These are phyloP conservation scores for Boletus rufocinnamomeus DNA, from an alignment of 768 basidiomycete species.

Conservation along the genomic window DNA sequence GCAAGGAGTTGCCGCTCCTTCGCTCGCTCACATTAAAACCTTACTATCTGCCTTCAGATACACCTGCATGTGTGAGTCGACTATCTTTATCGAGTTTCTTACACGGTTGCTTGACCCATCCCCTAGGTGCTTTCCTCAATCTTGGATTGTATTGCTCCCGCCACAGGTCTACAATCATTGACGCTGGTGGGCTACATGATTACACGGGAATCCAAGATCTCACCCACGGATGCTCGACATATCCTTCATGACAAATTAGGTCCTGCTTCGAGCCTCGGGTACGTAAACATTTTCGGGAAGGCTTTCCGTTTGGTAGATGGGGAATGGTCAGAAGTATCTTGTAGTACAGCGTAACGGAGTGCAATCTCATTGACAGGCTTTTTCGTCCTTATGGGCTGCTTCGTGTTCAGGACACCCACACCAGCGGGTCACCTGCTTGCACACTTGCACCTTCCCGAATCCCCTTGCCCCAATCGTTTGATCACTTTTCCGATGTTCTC, in stretches of 20 bases:
- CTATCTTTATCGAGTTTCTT: not conserved
- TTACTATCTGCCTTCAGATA: not conserved
- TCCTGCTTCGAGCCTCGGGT: conserved; percentile 2
- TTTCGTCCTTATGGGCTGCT: not conserved
- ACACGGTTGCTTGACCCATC: not conserved
- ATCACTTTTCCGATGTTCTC: conserved; percentile 48
- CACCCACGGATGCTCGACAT: not conserved
- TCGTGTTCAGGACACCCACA: conserved; percentile 31
- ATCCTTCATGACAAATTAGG: conserved; percentile 4
- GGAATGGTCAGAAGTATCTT: conserved; percentile 6
- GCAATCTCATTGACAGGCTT: not conserved
- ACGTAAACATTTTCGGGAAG: not conserved
- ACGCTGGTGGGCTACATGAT: not conserved
- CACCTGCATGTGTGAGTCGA: not conserved
- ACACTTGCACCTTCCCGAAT: conserved; percentile 48
- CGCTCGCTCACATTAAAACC: conserved; percentile 9
- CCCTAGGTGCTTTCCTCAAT: not conserved
- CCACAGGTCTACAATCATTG: conserved; percentile 4
- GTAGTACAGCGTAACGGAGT: not conserved
- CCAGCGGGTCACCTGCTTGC: conserved; percentile 47
- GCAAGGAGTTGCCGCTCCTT: conserved; percentile 6
- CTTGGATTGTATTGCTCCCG: not conserved
- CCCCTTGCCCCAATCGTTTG: conserved; percentile 40
- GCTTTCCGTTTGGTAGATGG: conserved; percentile 5
- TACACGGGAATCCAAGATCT: not conserved